Conservation (phyloP, 2,329 filamentous ascomycete genomes). For the Aspergillus udagawae region DNA sequence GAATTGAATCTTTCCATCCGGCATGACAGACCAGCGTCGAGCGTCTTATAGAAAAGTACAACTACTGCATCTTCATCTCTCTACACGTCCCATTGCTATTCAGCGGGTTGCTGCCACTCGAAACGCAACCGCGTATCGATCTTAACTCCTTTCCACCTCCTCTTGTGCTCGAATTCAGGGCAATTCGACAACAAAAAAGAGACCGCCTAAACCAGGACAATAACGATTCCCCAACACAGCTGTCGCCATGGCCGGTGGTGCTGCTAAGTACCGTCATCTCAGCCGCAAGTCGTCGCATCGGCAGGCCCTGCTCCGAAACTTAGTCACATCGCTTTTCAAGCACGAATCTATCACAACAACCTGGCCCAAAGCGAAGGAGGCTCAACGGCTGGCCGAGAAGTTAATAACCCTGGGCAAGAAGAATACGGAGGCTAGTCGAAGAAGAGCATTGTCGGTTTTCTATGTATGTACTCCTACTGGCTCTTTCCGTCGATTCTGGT, state of each 20-base stretch:
- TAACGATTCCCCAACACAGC: background rate
- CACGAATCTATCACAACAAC: conserved; percentile 93
- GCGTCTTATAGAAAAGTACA: conserved; percentile 1
- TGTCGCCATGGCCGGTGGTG: conserved; percentile 72
- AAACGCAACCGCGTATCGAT: background rate
- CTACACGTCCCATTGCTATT: background rate
- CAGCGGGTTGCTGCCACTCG: background rate
- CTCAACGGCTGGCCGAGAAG: conserved; percentile 89
- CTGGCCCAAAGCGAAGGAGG: conserved; percentile 95
- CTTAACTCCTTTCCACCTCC: background rate
- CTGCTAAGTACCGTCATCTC: conserved; percentile 83
- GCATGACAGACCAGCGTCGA: background rate
- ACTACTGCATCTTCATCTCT: background rate
- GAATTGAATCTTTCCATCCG: conserved; percentile 30
- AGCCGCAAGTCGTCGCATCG: conserved; percentile 82
- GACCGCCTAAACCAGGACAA: background rate
- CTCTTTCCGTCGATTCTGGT: background rate
- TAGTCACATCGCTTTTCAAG: conserved; percentile 90
- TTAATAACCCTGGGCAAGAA: conserved; percentile 90
- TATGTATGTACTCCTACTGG: conserved; percentile 60
- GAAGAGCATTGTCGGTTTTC: conserved; percentile 74
- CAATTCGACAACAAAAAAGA: background rate
- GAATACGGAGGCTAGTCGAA: conserved; percentile 76
- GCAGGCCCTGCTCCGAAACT: conserved; percentile 87
- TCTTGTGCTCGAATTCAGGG: background rate